Evolutionary conservation across 257 asterid genomes (phyloP), one percentile per base, ranked within the genome.

Genomic region (Scutellaria barbata): DNA sequence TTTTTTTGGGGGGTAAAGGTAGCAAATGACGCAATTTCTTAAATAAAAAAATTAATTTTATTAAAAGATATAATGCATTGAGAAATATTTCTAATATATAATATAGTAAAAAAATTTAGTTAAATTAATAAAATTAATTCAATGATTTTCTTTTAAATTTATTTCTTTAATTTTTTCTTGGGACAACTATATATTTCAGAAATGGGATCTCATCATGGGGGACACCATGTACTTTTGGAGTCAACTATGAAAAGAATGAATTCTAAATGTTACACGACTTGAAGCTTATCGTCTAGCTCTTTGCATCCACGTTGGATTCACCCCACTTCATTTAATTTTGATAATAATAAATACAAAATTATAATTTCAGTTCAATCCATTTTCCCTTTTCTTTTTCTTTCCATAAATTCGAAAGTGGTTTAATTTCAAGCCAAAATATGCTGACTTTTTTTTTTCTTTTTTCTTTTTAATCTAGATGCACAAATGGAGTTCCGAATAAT

Each of bases 221-320:
- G 76, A 3, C 62, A 40, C 7, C 55, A 0, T 41, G 41, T 63
- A 57, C 54, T 51, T 66, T 42, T 35, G 12, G 37, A 16, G 63
- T 57, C 68, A 74, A 57, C 25, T 37, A 8, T 52, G 68, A 53
- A 30, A 16, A 74, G 42, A 51, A 66, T 74, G 67, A 50, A 54
- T 74, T 68, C 14, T 54, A 63, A n/a, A 30, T 30, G 35, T 30
- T 30, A 42, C 33, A 66, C 33, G 51, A 55, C 43, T 53, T 74
- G 17, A 46, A 57, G n/a, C 78, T 74, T 74, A 74, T 66, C 74
- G 37, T 58, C 48, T 10, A 66, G 54, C 63, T 74, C 69, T 37
- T 30, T 39, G 8, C 37, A 7, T 63, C 71, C 74, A 74, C 78
- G 73, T 56, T 0, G 50, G 73, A 74, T 66, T 74, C 30, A 46